These are phyloP conservation scores for Metschnikowia matae DNA, from an alignment of 805 yeast species.

Conservation along the genomic window DNA sequence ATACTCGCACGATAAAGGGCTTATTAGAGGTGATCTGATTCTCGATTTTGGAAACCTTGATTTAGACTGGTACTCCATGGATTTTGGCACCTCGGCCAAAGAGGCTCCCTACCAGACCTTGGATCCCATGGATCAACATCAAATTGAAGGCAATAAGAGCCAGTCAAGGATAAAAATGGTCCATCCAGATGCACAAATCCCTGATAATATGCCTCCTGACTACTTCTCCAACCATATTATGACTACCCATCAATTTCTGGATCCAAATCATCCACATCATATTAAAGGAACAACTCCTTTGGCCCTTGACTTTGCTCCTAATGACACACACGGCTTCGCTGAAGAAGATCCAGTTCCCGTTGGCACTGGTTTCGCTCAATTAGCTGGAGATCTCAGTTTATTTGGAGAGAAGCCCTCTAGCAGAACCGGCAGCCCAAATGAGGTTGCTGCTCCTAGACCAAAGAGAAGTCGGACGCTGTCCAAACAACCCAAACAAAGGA, in stretches of 20 bases:
- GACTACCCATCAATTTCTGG: conserved; percentile 26
- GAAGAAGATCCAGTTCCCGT: not conserved
- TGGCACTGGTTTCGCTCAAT: conserved; percentile 12
- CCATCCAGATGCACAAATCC: conserved; percentile 14
- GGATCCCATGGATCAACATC: not conserved
- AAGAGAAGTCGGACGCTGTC: not conserved
- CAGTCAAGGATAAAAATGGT: not conserved
- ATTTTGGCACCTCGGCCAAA: conserved; percentile 3
- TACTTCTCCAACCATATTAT: conserved; percentile 19
- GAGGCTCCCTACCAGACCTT: not conserved
- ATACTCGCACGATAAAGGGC: conserved; percentile 27
- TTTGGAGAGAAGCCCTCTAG: not conserved
- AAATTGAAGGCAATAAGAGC: not conserved
- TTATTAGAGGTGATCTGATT: conserved; percentile 18
- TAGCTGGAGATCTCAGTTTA: conserved; percentile 9
- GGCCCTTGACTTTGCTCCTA: conserved; percentile 26
- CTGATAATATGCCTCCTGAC: conserved; percentile 5
- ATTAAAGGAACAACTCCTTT: conserved; percentile 40
- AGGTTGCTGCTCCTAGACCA: not conserved
- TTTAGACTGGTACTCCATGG: conserved; percentile 20
- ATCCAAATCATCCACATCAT: conserved; percentile 38
- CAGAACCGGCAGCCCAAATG: not conserved
- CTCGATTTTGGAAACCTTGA: conserved; percentile 24
- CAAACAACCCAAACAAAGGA: conserved; percentile 4
- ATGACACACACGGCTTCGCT: conserved; percentile 3